Conservation (phyloP, 1,284 basidiomycete species). For the Cryptococcus hybrid region DNA sequence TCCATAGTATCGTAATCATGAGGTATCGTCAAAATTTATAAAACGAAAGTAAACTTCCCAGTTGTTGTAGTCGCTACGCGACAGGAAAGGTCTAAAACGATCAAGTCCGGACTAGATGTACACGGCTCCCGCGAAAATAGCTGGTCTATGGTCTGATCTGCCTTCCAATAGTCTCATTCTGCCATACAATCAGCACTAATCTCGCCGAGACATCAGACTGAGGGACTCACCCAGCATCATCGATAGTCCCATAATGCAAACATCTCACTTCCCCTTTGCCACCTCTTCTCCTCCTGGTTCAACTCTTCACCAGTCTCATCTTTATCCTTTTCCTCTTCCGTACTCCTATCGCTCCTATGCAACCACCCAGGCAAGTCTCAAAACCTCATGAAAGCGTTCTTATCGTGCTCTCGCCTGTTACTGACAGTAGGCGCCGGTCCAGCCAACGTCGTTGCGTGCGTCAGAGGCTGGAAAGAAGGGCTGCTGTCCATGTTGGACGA, state of each 20-base stretch:
- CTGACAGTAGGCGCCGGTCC: not conserved
- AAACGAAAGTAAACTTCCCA: not conserved
- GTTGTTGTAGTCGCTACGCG: not conserved
- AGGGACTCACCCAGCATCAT: conserved; percentile 40
- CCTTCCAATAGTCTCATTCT: conserved; percentile 48
- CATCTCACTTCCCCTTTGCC: conserved; percentile 47
- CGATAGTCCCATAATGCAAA: conserved; percentile 50
- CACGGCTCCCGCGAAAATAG: conserved; percentile 47
- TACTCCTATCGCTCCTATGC: conserved; percentile 14
- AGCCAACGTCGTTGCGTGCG: not conserved
- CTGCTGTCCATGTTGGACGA: too few species aligned
- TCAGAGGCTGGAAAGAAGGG: not conserved
- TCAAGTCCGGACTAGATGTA: conserved; percentile 30
- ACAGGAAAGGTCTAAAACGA: not conserved
- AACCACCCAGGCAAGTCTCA: conserved; percentile 38
- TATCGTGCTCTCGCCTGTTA: conserved; percentile 10
- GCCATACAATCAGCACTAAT: conserved; percentile 1
- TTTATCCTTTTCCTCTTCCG: not conserved
- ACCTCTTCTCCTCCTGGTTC: conserved; percentile 9
- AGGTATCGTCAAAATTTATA: not conserved
- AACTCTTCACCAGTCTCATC: not conserved
- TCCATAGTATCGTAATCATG: too few species aligned
- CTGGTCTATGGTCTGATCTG: conserved; percentile 48
- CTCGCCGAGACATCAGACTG: not conserved
- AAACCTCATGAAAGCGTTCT: conserved; percentile 29